phyloP scores from a whole-genome alignment of 2,329 filamentous ascomycete species.

The Diplodia sapinea region DNA sequence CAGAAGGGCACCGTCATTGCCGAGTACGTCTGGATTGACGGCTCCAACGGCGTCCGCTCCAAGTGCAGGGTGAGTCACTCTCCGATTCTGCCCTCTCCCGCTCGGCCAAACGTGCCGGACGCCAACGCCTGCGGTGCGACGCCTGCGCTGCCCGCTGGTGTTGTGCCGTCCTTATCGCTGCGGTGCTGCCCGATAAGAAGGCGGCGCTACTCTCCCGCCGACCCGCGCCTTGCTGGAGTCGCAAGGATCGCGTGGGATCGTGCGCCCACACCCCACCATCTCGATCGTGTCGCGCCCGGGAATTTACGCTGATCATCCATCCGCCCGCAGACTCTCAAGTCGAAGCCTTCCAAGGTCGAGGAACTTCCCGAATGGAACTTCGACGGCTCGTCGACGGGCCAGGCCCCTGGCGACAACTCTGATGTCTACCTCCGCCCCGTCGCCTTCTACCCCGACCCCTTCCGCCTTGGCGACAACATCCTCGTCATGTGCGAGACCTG shows the following conservation, averaged over 20 bases:
- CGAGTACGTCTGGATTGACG: slow-evolving; percentile 97
- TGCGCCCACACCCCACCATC: slow-evolving; percentile 29
- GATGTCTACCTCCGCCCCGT: slow-evolving; percentile 95
- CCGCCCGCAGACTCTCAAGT: slow-evolving; percentile 64
- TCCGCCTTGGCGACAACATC: slow-evolving; percentile 88
- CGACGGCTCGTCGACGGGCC: slow-evolving; percentile 87
- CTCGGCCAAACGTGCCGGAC: slow-evolving; percentile 19
- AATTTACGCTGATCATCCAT: slow-evolving; percentile 13
- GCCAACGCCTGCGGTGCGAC: slow-evolving; percentile 30
- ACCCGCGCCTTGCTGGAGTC: slow-evolving; percentile 25
- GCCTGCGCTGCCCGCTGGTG: slow-evolving; percentile 1
- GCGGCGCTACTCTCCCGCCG: slow-evolving; percentile 32
- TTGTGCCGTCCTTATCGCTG: slow-evolving; percentile 40
- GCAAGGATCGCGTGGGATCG: slow-evolving; percentile 26
- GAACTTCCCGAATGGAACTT: slow-evolving; percentile 82
- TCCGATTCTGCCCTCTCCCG: slow-evolving; percentile 33
- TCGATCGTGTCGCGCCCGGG: slow-evolving; percentile 31
- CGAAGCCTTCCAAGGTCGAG: slow-evolving; percentile 62
- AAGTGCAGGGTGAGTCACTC: slow-evolving; percentile 85
- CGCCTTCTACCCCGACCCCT: slow-evolving; percentile 88
- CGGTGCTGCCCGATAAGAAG: slow-evolving; percentile 39
- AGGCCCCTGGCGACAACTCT: slow-evolving; percentile 93
- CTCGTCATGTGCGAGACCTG: slow-evolving; percentile 94
- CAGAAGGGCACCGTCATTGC: slow-evolving; percentile 89
- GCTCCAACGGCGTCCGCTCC: slow-evolving; percentile 80